Evolutionary conservation across 768 basidiomycete genomes (phyloP).

Genomic region (Tricholoma matsutake): DNA sequence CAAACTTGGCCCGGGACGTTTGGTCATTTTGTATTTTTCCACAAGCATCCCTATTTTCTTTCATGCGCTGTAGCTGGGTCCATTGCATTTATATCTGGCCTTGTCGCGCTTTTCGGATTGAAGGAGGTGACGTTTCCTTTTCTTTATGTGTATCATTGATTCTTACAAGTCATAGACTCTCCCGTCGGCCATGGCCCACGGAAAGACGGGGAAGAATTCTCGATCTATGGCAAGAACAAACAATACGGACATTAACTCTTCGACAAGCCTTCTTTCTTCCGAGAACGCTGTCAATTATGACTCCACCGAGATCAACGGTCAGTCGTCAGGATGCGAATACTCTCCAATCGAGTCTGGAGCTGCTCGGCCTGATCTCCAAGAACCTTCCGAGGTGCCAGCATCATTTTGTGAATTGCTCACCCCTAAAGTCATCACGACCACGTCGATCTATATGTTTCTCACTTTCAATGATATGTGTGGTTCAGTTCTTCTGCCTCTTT

Average conservation of each 20-base stretch:
- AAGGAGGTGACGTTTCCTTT: constrained; percentile 20
- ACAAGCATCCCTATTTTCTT: constrained; percentile 29
- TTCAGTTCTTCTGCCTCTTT: constrained; percentile 37
- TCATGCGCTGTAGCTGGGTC: constrained; percentile 23
- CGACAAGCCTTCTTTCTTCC: constrained; percentile 11
- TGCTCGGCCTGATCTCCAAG: constrained; percentile 5
- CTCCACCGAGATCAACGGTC: background rate
- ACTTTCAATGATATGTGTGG: constrained; percentile 37
- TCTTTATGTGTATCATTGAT: background rate
- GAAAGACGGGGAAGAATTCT: constrained; percentile 9
- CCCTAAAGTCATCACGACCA: constrained; percentile 16
- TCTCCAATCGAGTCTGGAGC: constrained; percentile 3
- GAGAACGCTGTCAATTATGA: constrained; percentile 7
- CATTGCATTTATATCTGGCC: constrained; percentile 11
- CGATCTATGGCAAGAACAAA: background rate
- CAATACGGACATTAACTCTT: constrained; percentile 9
- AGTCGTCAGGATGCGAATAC: constrained; percentile 1
- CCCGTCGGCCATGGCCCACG: constrained; percentile 22
- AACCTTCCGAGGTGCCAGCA: constrained; percentile 6
- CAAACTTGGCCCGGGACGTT: no score
- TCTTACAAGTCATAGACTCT: constrained; percentile 25
- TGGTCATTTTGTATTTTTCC: constrained; percentile 6
- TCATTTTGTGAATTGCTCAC: constrained; percentile 19
- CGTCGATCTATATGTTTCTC: constrained; percentile 32
- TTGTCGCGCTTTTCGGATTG: constrained; percentile 21